Conservation (phyloP, 2,329 filamentous ascomycete species). For the Penicillium expansum region DNA sequence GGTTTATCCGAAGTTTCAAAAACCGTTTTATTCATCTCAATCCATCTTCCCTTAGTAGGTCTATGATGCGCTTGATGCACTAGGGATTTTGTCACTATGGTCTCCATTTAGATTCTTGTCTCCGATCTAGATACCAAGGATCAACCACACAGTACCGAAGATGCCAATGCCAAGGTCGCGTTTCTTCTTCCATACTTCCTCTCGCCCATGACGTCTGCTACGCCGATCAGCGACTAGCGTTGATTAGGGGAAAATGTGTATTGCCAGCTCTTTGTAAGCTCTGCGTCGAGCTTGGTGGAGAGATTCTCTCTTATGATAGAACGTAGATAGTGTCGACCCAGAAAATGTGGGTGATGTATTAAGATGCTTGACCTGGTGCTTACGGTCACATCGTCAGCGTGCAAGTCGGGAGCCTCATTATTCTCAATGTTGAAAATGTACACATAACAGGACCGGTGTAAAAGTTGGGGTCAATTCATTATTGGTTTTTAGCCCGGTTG, state of each 20-base stretch:
- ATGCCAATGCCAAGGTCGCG: constrained; percentile 9
- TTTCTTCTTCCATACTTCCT: constrained; percentile 12
- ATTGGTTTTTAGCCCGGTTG: not conserved
- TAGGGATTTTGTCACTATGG: not conserved
- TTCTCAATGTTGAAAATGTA: not conserved
- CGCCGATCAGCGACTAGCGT: constrained; percentile 3
- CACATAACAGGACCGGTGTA: not conserved
- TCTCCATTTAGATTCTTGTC: not conserved
- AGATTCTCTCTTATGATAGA: not conserved
- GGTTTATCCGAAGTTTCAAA: constrained; percentile 4
- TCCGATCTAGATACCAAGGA: not conserved
- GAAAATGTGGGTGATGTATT: not conserved
- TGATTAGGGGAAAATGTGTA: constrained; percentile 17
- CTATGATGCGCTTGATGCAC: not conserved
- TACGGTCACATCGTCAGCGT: not conserved
- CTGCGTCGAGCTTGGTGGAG: constrained; percentile 8
- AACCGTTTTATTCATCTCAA: not conserved
- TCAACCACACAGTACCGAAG: constrained; percentile 12
- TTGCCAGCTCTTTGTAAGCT: too few species aligned
- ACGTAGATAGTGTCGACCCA: not conserved
- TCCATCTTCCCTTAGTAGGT: not conserved
- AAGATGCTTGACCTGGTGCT: not conserved
- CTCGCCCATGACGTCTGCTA: constrained; percentile 4
- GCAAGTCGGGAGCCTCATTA: not conserved
- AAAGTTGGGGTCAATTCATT: constrained; percentile 1